A percentile compares a stretch with the other conserved stretches of the same genome.
Evolutionary conservation across 805 yeast species (phyloP).

Genomic region (Lachancea sp.): DNA sequence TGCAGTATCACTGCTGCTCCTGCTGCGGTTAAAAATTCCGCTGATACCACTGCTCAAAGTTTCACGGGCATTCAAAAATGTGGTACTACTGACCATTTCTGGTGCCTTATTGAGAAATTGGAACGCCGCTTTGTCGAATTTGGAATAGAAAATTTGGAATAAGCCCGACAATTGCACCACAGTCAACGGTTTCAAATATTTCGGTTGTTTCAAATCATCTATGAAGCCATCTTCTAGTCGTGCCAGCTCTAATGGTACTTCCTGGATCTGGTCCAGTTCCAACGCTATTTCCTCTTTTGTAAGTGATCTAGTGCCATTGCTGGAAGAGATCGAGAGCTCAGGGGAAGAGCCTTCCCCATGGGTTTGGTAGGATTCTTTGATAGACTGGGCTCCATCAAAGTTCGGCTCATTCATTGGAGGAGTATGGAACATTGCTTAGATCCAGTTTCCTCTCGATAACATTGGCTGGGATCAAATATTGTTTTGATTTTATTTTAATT

Average conservation of each 20-base stretch:
- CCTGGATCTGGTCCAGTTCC: constrained; percentile 14
- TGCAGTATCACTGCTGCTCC: constrained; percentile 24
- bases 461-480: too few species aligned
- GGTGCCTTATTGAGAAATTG: constrained; percentile 17
- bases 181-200: constrained; percentile 28
- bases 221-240: constrained; percentile 26
- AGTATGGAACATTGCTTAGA: constrained; percentile 19
- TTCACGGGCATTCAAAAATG: constrained; percentile 26
- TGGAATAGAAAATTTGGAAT: constrained; percentile 28
- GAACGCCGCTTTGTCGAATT: constrained; percentile 29
- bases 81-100: not conserved
- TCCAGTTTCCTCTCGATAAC: not conserved
- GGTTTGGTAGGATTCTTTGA: constrained; percentile 23
- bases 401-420: constrained; percentile 29
- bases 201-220: constrained; percentile 32
- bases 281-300: constrained; percentile 24
- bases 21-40: constrained; percentile 32
- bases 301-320: constrained; percentile 8
- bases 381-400: constrained; percentile 24
- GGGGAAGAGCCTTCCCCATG: constrained; percentile 5
- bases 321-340: constrained; percentile 6
- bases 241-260: constrained; percentile 26
- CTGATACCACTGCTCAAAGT: constrained; percentile 31
- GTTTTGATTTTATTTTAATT: too few species aligned
- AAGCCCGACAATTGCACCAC: constrained; percentile 26